Conservation (phyloP, 2,329 filamentous ascomycete species). For the Monosporascus sp. region DNA sequence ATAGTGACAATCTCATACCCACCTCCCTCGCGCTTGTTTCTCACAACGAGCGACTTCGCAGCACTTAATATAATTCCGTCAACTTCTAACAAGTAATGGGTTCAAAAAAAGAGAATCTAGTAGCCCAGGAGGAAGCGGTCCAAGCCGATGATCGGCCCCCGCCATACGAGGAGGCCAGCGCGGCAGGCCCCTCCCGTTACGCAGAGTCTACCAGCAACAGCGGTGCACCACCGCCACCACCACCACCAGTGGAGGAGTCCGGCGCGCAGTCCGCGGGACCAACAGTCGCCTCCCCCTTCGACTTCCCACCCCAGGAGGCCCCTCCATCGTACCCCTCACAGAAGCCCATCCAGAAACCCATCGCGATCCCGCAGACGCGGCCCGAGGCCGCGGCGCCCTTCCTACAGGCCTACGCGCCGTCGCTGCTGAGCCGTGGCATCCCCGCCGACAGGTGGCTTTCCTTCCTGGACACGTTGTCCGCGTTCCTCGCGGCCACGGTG, state of each 20-base stretch:
- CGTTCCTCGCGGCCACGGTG: constrained; percentile 40
- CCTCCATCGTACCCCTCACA: constrained; percentile 24
- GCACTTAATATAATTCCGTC: neutral
- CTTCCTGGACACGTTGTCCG: constrained; percentile 35
- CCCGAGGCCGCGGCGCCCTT: constrained; percentile 32
- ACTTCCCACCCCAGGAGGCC: constrained; percentile 29
- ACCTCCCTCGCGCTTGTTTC: too few relatives aligned
- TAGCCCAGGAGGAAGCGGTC: constrained; percentile 2
- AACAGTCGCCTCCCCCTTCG: constrained; percentile 31
- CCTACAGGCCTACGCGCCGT: constrained; percentile 31
- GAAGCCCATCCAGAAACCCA: constrained; percentile 18
- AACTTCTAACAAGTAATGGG: neutral
- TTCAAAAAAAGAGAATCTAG: neutral
- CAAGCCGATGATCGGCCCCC: constrained; percentile 9
- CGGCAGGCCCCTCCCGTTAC: neutral
- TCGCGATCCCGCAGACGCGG: constrained; percentile 35
- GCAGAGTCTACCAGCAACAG: neutral
- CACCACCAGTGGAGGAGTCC: neutral
- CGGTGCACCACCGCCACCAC: neutral
- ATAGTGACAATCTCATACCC: too few relatives aligned
- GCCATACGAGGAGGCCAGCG: constrained; percentile 12
- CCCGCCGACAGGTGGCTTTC: constrained; percentile 16
- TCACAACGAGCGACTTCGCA: too few relatives aligned
- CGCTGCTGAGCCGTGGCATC: constrained; percentile 31
- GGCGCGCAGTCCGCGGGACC: constrained; percentile 13